Base-by-base conservation (phyloP, 129 eudicot genomes). In the Cynara cardunculus region DNA sequence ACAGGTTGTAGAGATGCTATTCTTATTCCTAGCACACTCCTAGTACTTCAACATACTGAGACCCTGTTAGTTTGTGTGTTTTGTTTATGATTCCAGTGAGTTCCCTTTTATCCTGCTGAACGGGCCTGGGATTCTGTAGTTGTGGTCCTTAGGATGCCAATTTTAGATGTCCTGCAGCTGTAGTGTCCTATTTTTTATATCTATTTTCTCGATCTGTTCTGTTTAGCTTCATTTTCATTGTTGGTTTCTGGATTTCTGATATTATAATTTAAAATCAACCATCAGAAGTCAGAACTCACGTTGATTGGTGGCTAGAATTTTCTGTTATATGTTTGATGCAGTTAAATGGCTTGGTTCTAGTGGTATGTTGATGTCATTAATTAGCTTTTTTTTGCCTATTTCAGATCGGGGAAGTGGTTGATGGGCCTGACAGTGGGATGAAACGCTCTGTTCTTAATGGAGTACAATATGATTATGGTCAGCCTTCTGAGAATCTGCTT, bases 401-500 rank as follows among this genome's bases (percentile, higher is more conserved):
- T 83, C 41, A 96, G 98, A 91, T 96, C 62, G 99, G 99, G 71
- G 99, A 92, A 87, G 99, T 96, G 82, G 96, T 96, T 84, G 99
- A 96, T 88, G 99, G 99, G 74, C 99, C 99, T 69, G 95, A 88
- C 80, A 93, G 93, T 84, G 85, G 90, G 81, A 72, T 85, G 84
- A 87, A 87, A 11, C 93, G 91, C 37, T 88, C 99, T 69, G 85
- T 91, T 72, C 91, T 83, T 77, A 85, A 93, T 89, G 99, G 99
- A 69, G 73, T 76, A n/a, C 92, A 92, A 84, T 96, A 96, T 83
- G 99, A 96, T 73, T 83, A 89, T 31, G 99, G 99, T 96, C 72
- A 84, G 97, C 73, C 62, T 59, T 85, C 73, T 78, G 70, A 81
- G 28, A 49, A 32, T 65, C 69, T 73, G 27, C 41, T 78, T 71